Percentiles rank a stretch among this genome's conserved stretches.
Evolutionary conservation across 2,329 filamentous ascomycete species (phyloP).

Genomic region (Metarhizium humberi): DNA sequence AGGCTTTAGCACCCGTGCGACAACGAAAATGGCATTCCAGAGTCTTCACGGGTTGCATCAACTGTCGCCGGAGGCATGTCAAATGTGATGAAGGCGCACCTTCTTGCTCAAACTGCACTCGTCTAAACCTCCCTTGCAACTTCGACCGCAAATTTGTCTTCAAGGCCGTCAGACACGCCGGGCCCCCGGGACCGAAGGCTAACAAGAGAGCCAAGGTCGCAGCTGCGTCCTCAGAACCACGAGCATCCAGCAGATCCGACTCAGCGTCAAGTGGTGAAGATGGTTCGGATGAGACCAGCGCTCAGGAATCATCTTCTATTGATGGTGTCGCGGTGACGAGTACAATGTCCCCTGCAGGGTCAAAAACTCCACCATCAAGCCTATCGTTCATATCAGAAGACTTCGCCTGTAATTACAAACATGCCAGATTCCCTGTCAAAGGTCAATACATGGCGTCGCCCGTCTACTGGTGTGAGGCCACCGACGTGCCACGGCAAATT

Average conservation of each 20-base stretch:
- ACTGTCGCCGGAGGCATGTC: constrained; percentile 28
- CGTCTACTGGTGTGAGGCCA: too few relatives aligned
- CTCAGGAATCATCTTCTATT: not conserved
- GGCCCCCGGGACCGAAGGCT: constrained; percentile 2
- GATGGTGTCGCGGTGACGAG: too few relatives aligned
- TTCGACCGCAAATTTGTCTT: constrained; percentile 12
- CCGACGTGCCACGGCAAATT: too few relatives aligned
- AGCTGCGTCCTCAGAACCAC: constrained; percentile 16
- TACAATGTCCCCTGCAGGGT: too few relatives aligned
- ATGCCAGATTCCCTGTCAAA: too few relatives aligned
- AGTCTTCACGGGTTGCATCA: constrained; percentile 29
- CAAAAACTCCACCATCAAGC: too few relatives aligned
- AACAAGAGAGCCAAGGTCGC: constrained; percentile 3
- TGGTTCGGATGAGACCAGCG: not conserved
- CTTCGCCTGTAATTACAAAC: too few relatives aligned
- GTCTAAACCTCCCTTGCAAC: constrained; percentile 12
- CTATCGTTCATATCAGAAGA: too few relatives aligned
- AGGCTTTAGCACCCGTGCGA: constrained; percentile 2
- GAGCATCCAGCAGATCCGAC: not conserved
- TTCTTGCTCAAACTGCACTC: constrained; percentile 26
- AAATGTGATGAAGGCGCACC: constrained; percentile 18
- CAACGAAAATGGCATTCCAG: constrained; percentile 26
- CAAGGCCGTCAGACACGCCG: constrained; percentile 4
- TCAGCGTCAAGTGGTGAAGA: constrained; percentile 1
- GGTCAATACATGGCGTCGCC: too few relatives aligned